phyloP scores from a whole-genome alignment of 495 filamentous ascomycete species.

The Beverwykella pulmonaria region DNA sequence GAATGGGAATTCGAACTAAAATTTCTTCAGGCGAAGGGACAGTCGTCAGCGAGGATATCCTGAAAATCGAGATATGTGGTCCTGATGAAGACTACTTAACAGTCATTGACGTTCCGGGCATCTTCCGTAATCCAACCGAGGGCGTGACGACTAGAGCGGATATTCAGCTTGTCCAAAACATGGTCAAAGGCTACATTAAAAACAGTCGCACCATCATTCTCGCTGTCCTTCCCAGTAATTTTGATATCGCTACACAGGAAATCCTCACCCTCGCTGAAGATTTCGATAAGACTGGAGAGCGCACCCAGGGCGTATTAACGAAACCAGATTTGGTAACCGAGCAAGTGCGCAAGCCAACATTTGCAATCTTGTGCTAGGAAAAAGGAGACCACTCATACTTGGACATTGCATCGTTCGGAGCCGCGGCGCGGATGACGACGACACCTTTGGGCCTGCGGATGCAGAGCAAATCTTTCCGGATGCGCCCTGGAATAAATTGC shows the following conservation, averaged over 20 bases:
- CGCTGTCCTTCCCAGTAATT: slow-evolving; percentile 60
- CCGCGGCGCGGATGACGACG: slow-evolving; percentile 43
- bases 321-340: slow-evolving; percentile 51
- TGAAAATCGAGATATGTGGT: slow-evolving; percentile 27
- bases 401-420: slow-evolving; percentile 64
- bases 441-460: too few relatives aligned
- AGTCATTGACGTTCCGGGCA: slow-evolving; percentile 30
- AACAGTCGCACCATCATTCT: slow-evolving; percentile 61
- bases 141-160: slow-evolving; percentile 12
- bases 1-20: slow-evolving; percentile 17
- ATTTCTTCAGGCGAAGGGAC: too few relatives aligned
- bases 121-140: slow-evolving; percentile 3
- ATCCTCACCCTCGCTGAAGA: slow-evolving; percentile 51
- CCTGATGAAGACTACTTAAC: slow-evolving; percentile 23
- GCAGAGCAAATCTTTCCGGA: too few relatives aligned
- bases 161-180: slow-evolving; percentile 4
- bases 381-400: slow-evolving; percentile 49
- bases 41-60: slow-evolving; percentile 26
- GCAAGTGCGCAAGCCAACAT: slow-evolving; percentile 46
- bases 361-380: slow-evolving; percentile 53
- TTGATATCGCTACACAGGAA: slow-evolving; percentile 55
- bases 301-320: slow-evolving; percentile 59
- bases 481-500: too few relatives aligned
- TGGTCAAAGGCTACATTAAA: slow-evolving; percentile 26
- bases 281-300: slow-evolving; percentile 49